A percentile compares a stretch with the other conserved stretches of the same genome.
Conservation (phyloP, 2,329 filamentous ascomycete species). For the Chaetothyriales sp. region DNA sequence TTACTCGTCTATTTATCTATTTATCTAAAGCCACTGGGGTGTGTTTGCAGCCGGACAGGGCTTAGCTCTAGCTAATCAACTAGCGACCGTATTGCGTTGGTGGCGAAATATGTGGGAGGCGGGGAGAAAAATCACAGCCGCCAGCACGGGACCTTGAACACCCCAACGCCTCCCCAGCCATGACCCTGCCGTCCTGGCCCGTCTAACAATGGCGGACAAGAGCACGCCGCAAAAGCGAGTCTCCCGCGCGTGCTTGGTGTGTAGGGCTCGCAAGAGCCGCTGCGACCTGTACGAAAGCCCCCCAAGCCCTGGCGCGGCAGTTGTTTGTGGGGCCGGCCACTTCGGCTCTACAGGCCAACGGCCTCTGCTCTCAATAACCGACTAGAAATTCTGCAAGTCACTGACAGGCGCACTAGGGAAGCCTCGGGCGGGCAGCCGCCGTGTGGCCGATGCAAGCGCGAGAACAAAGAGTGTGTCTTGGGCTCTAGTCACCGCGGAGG, state of each 20-base stretch:
- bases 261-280: conserved; percentile 37
- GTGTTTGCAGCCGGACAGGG: neutral
- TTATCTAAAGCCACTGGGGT: neutral
- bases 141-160: neutral
- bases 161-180: neutral
- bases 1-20: no score
- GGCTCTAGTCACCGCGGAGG: conserved; percentile 48
- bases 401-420: conserved; percentile 25
- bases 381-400: neutral
- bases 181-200: neutral
- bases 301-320: neutral
- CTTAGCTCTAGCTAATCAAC: neutral
- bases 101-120: neutral
- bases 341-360: conserved; percentile 2
- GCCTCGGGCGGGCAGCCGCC: conserved; percentile 36
- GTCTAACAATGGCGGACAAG: conserved; percentile 10
- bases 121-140: neutral
- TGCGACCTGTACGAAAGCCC: conserved; percentile 35
- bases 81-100: neutral
- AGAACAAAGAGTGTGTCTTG: conserved; percentile 45
- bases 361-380: neutral
- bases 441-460: conserved; percentile 44
- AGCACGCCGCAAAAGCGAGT: conserved; percentile 29
- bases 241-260: conserved; percentile 36
- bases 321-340: conserved; percentile 7